Evolutionary conservation across 108 stramenopile genomes (phyloP).

Genomic region (Conticribra guillardii): DNA sequence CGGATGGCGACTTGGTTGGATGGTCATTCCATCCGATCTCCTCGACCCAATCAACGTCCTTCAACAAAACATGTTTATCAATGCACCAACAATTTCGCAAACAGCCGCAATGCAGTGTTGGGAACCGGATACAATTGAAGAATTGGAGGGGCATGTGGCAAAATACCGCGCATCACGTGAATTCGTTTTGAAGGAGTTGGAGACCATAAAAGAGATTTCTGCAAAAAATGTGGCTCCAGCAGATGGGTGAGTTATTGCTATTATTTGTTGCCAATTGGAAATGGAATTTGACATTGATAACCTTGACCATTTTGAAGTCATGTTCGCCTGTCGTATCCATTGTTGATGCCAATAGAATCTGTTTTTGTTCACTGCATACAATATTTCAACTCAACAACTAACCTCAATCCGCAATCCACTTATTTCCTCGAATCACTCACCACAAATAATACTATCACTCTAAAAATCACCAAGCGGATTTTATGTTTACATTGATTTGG

Average conservation of each 20-base stretch:
- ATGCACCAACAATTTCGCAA: slow-evolving; percentile 92
- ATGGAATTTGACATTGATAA: too few relatives aligned
- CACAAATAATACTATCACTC: too few relatives aligned
- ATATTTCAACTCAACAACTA: too few relatives aligned
- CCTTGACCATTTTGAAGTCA: too few relatives aligned
- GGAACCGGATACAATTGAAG: slow-evolving; percentile 72
- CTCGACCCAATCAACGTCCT: slow-evolving; percentile 77
- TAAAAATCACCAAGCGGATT: too few relatives aligned
- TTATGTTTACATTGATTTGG: slow-evolving; percentile 90
- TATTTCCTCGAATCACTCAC: too few relatives aligned
- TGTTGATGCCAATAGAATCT: too few relatives aligned
- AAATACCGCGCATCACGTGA: slow-evolving; percentile 72
- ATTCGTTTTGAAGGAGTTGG: slow-evolving; percentile 62
- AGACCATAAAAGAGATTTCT: slow-evolving; percentile 42
- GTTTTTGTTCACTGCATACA: too few relatives aligned
- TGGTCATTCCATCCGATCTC: slow-evolving; percentile 78
- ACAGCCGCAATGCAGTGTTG: slow-evolving; percentile 85
- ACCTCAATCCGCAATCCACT: too few relatives aligned
- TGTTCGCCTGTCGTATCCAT: too few relatives aligned
- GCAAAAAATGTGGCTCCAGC: slow-evolving; percentile 77
- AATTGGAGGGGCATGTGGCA: slow-evolving; percentile 78
- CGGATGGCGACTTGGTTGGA: slow-evolving; percentile 94
- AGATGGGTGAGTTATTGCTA: too few relatives aligned
- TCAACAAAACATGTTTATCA: slow-evolving; percentile 95
- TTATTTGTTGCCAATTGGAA: too few relatives aligned